A percentile compares a stretch with the other conserved stretches of the same genome.
Conservation (phyloP, 352 stramenopile species). For the Phytophthora europaea region DNA sequence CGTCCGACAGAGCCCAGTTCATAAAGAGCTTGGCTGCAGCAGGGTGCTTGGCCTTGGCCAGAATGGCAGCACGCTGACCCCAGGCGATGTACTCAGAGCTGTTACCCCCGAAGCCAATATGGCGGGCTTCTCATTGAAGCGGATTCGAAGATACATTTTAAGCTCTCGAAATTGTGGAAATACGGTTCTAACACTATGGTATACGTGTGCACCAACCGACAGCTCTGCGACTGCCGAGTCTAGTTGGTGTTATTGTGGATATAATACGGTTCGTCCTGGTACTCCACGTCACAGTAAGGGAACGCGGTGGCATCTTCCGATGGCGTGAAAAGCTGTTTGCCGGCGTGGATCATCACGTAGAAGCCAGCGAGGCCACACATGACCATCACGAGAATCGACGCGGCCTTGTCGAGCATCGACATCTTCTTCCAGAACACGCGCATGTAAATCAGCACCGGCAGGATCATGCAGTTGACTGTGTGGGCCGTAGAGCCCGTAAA, state of each 20-base stretch:
- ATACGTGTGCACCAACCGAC: too few relatives aligned
- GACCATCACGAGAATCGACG: constrained; percentile 48
- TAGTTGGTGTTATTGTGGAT: constrained; percentile 23
- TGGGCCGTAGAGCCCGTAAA: constrained; percentile 31
- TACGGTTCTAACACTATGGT: too few relatives aligned
- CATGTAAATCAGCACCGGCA: constrained; percentile 34
- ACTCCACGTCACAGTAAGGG: constrained; percentile 28
- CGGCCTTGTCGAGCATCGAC: constrained; percentile 56
- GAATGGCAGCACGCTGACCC: constrained; percentile 60
- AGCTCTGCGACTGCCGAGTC: background rate
- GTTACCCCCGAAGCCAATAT: constrained; percentile 39
- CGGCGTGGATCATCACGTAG: constrained; percentile 58
- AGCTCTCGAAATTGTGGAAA: too few relatives aligned
- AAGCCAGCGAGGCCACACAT: constrained; percentile 54
- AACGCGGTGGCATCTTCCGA: constrained; percentile 34
- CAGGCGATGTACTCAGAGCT: constrained; percentile 44
- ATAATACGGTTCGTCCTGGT: constrained; percentile 17
- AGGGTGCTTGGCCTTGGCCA: constrained; percentile 59
- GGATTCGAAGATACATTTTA: too few relatives aligned
- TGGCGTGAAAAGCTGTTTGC: constrained; percentile 62
- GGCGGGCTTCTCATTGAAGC: constrained; percentile 24
- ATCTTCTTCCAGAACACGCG: constrained; percentile 43
- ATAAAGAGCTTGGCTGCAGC: constrained; percentile 64
- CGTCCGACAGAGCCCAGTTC: constrained; percentile 60
- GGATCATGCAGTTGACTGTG: constrained; percentile 36